Evolutionary conservation across 176 grass and related monocot genomes (phyloP).

Genomic region (Leersia perrieri): DNA sequence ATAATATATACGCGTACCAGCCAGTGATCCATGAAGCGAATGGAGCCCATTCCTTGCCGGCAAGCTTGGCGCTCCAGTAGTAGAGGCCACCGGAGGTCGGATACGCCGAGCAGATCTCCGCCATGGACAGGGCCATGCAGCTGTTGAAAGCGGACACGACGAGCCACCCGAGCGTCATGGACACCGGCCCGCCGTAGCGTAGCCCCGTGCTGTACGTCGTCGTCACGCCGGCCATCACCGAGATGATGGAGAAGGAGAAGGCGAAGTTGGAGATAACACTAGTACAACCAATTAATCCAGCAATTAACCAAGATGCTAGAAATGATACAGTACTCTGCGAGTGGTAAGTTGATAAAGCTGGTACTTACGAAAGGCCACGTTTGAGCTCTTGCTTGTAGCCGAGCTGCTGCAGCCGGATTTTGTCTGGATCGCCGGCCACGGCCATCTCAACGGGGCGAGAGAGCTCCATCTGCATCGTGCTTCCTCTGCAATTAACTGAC

Average conservation of each 20-base stretch:
- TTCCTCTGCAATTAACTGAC: no score
- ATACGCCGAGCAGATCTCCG: constrained; percentile 84
- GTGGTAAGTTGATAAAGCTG: not conserved
- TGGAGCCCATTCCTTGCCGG: constrained; percentile 60
- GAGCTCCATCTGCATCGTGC: no score
- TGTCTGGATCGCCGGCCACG: constrained; percentile 26
- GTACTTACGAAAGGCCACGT: constrained; percentile 57
- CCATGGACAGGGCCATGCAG: constrained; percentile 74
- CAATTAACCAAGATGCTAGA: no score
- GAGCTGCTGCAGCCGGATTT: constrained; percentile 39
- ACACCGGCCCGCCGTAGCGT: constrained; percentile 60
- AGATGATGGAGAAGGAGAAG: constrained; percentile 63
- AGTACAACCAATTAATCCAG: no score
- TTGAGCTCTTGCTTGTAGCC: constrained; percentile 81
- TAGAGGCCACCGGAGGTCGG: constrained; percentile 87
- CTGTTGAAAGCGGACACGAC: constrained; percentile 43
- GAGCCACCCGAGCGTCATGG: constrained; percentile 60
- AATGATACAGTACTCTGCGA: no score
- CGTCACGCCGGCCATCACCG: constrained; percentile 53
- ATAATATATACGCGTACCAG: constrained; percentile 29
- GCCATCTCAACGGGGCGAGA: not conserved
- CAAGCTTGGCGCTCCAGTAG: constrained; percentile 90
- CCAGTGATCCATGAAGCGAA: constrained; percentile 74
- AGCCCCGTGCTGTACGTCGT: constrained; percentile 73
- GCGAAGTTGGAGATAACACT: constrained; percentile 29